These are phyloP conservation scores for Aspergillus ostianus DNA, from an alignment of 495 filamentous ascomycete species.

Conservation along the genomic window DNA sequence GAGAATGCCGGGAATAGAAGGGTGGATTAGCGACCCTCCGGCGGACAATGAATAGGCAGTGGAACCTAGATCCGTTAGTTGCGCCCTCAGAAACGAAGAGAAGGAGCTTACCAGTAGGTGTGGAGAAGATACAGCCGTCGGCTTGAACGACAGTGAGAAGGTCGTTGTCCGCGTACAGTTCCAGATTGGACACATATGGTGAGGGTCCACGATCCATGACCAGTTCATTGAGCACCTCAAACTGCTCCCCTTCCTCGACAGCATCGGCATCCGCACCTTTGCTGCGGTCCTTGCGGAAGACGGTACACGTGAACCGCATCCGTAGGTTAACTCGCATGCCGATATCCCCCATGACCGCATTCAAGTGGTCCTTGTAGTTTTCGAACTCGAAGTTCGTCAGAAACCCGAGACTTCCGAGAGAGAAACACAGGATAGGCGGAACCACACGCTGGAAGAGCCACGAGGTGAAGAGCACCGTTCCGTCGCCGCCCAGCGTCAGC, in stretches of 20 bases:
- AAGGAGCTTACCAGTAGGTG: constrained; percentile 68
- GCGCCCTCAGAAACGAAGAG: not conserved
- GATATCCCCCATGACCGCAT: constrained; percentile 81
- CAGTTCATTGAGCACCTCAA: constrained; percentile 94
- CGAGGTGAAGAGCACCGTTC: constrained; percentile 86
- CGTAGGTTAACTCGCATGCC: constrained; percentile 95
- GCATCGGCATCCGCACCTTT: constrained; percentile 46
- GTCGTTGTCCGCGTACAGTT: constrained; percentile 91
- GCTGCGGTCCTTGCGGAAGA: constrained; percentile 62
- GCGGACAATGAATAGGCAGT: constrained; percentile 96
- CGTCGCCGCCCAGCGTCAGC: constrained; percentile 87
- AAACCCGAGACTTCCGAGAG: constrained; percentile 85
- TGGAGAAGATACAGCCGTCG: constrained; percentile 96
- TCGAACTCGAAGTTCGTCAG: constrained; percentile 90
- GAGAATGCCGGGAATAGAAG: constrained; percentile 95
- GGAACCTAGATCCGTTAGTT: constrained; percentile 51
- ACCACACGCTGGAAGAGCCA: constrained; percentile 95
- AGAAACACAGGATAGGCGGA: constrained; percentile 85
- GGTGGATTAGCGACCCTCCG: constrained; percentile 92
- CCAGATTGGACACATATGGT: constrained; percentile 93
- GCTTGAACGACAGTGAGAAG: constrained; percentile 92
- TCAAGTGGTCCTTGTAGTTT: constrained; percentile 75
- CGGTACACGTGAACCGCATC: constrained; percentile 96
- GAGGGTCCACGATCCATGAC: constrained; percentile 96
- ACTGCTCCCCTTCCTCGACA: constrained; percentile 77